Evolutionary conservation across 2,329 filamentous ascomycete species (phyloP).

Genomic region (Monilinia laxa): DNA sequence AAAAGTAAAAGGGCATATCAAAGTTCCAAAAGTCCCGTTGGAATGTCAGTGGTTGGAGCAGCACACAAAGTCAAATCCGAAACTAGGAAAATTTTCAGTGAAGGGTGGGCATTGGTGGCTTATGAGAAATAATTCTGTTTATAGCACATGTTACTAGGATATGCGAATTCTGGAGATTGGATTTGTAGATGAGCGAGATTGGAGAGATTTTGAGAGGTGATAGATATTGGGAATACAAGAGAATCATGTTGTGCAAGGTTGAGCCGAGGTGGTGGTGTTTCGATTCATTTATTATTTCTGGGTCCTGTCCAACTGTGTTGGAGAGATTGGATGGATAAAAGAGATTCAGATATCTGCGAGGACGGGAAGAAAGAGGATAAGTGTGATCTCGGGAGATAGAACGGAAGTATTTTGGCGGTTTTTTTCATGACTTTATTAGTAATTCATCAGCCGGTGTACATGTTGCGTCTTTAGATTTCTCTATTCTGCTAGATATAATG

Average conservation of each 20-base stretch:
- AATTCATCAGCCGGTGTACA: conserved; percentile 10
- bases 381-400: neutral
- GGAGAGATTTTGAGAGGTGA: conserved; percentile 11
- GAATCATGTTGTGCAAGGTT: neutral
- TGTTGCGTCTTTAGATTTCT: conserved; percentile 3
- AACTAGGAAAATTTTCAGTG: neutral
- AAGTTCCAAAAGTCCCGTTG: neutral
- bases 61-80: neutral
- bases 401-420: neutral
- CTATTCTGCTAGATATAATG: neutral
- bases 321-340: neutral
- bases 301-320: neutral
- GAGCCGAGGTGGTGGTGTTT: neutral
- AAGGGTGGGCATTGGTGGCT: neutral
- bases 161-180: neutral
- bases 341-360: neutral
- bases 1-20: neutral
- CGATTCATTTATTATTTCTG: neutral
- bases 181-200: conserved; percentile 13
- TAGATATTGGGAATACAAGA: conserved; percentile 4
- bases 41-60: neutral
- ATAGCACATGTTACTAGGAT: neutral
- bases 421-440: neutral
- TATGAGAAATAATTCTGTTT: conserved; percentile 1
- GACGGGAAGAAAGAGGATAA: neutral